These are phyloP conservation scores for Canavalia gladiata DNA, from an alignment of 306 rosid genomes.

Conservation along the genomic window DNA sequence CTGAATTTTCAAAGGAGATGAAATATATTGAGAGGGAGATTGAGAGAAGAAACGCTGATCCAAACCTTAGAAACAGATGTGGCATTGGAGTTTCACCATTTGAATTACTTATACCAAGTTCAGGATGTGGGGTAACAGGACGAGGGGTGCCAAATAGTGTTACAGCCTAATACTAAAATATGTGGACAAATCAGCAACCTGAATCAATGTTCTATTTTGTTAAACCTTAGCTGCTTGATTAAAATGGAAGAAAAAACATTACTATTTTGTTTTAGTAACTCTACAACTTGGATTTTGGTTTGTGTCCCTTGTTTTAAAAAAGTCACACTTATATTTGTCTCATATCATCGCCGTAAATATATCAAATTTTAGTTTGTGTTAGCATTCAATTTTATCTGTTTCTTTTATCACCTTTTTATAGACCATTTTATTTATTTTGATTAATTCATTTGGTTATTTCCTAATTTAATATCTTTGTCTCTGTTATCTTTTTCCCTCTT, in stretches of 20 bases:
- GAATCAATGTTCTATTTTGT: background rate
- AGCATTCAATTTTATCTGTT: too few species aligned
- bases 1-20: conserved; percentile 53
- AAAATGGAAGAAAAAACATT: background rate
- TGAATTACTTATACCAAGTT: conserved; percentile 58
- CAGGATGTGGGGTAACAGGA: conserved; percentile 56
- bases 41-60: conserved; percentile 52
- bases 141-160: conserved; percentile 62
- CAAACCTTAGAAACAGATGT: conserved; percentile 51
- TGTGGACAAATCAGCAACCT: conserved; percentile 18
- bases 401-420: too few species aligned
- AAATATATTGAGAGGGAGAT: conserved; percentile 53
- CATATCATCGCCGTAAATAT: too few species aligned
- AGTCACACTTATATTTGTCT: too few species aligned
- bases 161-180: conserved; percentile 39
- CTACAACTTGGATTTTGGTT: too few species aligned
- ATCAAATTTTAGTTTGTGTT: too few species aligned
- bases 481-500: too few species aligned
- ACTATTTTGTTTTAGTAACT: too few species aligned
- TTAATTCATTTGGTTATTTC: too few species aligned
- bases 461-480: too few species aligned
- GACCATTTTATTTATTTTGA: too few species aligned
- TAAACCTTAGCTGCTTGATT: background rate
- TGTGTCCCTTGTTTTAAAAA: too few species aligned
- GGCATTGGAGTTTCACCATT: conserved; percentile 52